Base-by-base conservation (phyloP, 345 rosid species). In the Hirschfeldia incana region DNA sequence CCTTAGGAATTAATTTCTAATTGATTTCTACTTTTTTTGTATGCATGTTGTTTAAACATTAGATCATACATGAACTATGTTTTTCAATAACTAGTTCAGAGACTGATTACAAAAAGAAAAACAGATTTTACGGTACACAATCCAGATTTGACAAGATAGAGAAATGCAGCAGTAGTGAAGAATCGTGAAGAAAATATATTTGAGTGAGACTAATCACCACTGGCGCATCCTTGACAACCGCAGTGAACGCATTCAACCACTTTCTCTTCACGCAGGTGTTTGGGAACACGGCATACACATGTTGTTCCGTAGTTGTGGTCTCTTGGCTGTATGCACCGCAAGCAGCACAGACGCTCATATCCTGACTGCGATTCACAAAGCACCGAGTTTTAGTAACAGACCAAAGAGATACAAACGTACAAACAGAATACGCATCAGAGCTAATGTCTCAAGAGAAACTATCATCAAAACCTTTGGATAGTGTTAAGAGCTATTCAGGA, bases 171-270 rank as follows among this genome's bases (percentile, higher is more conserved):
- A 65, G 30, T 11, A 65, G 53, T 55, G 36, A 65, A 42, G 49
- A 33, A 11, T 37, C 16, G 26, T 53, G 11, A 29, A 15, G 4
- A 30, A 60, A 68, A 8, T 17, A 21, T 11, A 44, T 0, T 21
- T 21, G 21, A 21, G 2, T 1, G 12, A 44, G 57, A 60, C 16
- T 58, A 89, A 83, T 94, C 94, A 11, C 92, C 94, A 74, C 97
- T 90, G 0, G 97, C 94, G 64, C 97, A 90, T 32, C 97, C 97
- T 76, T 79, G 80, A 55, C 94, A 92, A 12, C 97, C 97, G 34
- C 97, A 92, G 79, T 89, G 97, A 63, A 89, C 93, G 26, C 94
- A 89, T 82, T 89, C 97, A 12, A 92, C 86, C 12, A 84, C 92
- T 82, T 92, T 84, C 89, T 94, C 97, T 87, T 94, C 94, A 81